phyloP scores from a whole-genome alignment of 2,329 filamentous ascomycete genomes.

The Cryphonectria naterciae region DNA sequence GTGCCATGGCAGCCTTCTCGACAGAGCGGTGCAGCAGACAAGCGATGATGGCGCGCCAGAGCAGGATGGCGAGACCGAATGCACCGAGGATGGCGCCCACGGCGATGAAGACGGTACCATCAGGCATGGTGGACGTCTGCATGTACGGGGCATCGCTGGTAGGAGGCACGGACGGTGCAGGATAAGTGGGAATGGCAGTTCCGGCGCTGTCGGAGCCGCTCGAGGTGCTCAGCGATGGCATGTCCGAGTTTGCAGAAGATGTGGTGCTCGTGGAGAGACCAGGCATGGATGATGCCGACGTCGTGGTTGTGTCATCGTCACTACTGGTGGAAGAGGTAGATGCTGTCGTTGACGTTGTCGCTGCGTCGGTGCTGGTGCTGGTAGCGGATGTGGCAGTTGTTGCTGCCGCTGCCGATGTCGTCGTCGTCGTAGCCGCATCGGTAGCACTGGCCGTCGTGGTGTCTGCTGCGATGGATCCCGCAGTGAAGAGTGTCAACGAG shows the following conservation, averaged over 20 bases:
- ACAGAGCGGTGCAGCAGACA: slow-evolving; percentile 93
- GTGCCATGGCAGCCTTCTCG: slow-evolving; percentile 78
- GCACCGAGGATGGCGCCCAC: slow-evolving; percentile 88
- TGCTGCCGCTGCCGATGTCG: slow-evolving; percentile 18
- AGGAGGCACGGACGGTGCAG: slow-evolving; percentile 77
- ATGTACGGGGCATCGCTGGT: slow-evolving; percentile 88
- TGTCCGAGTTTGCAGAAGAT: slow-evolving; percentile 15
- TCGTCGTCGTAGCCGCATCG: slow-evolving; percentile 24
- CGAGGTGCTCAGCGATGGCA: slow-evolving; percentile 32
- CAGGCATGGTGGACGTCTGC: slow-evolving; percentile 81
- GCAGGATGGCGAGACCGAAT: slow-evolving; percentile 77
- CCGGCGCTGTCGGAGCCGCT: slow-evolving; percentile 31
- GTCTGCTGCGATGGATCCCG: slow-evolving; percentile 36
- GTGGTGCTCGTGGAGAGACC: slow-evolving; percentile 19
- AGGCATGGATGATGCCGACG: slow-evolving; percentile 10
- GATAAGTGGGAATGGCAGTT: slow-evolving; percentile 59
- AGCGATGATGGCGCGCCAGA: slow-evolving; percentile 86
- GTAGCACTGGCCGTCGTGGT: slow-evolving; percentile 23
- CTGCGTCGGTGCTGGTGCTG: slow-evolving; percentile 12
- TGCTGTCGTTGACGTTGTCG: slow-evolving; percentile 16
- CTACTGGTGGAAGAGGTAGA: slow-evolving; percentile 14
- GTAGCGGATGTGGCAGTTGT: slow-evolving; percentile 24
- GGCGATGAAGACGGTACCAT: slow-evolving; percentile 95
- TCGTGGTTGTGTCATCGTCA: slow-evolving; percentile 12
- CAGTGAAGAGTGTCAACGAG: slow-evolving; percentile 34